phyloP scores from a whole-genome alignment of 169 alveolate species.

The Plasmodium ovale region DNA sequence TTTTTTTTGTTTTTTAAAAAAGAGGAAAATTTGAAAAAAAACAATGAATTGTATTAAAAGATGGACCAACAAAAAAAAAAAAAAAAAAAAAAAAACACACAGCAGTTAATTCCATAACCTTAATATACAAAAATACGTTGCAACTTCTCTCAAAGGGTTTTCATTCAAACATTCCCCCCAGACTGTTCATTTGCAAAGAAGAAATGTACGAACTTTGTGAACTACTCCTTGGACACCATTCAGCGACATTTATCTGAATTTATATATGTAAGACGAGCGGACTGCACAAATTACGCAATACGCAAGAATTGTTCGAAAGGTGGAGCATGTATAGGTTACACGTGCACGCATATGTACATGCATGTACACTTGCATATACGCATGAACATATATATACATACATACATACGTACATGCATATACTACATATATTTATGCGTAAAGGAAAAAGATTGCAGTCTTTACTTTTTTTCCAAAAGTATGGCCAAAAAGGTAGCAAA shows the following conservation, averaged over 20 bases:
- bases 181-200: slow-evolving; percentile 3
- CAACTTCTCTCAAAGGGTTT: neutral
- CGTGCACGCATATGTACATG: neutral
- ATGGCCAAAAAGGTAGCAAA: slow-evolving; percentile 8
- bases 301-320: neutral
- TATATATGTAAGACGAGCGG: neutral
- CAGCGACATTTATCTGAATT: neutral
- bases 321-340: slow-evolving; percentile 1
- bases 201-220: slow-evolving; percentile 8
- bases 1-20: no score
- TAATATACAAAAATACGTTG: neutral
- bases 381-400: neutral
- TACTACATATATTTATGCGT: no score
- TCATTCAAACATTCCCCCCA: neutral
- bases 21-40: neutral
- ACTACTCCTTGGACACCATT: neutral
- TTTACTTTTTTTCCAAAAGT: slow-evolving; percentile 25
- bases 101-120: neutral
- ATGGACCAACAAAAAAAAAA: neutral
- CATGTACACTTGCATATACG: slow-evolving; percentile 8
- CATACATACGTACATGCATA: no score
- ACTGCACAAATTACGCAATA: slow-evolving; percentile 1
- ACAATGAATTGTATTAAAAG: neutral
- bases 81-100: neutral
- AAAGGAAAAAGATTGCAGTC: neutral